Evolutionary conservation across 106 monocot species (phyloP).

Genomic region (Xerophyta viscosa): DNA sequence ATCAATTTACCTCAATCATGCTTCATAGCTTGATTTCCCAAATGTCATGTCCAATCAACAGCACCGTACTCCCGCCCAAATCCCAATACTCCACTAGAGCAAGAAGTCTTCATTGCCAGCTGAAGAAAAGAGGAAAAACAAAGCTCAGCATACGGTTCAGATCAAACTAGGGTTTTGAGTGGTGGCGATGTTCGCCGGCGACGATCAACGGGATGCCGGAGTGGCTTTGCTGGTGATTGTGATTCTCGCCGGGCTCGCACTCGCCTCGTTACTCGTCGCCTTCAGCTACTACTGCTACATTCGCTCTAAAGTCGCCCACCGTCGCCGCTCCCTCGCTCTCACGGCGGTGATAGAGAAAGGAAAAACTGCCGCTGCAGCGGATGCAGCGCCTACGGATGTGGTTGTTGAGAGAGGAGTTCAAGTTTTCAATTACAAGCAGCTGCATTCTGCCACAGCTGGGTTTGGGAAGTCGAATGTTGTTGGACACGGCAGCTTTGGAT

Average conservation of each 20-base stretch:
- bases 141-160: no score
- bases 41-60: not conserved
- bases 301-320: slow-evolving; percentile 69
- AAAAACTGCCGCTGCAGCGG: slow-evolving; percentile 5
- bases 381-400: not conserved
- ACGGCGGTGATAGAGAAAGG: not conserved
- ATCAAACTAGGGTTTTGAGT: slow-evolving; percentile 11
- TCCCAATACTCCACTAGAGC: not conserved
- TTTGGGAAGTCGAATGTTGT: slow-evolving; percentile 69
- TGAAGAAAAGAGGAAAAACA: no score
- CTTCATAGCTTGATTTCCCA: no score
- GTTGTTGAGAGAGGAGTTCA: slow-evolving; percentile 39
- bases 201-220: slow-evolving; percentile 32
- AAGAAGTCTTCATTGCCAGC: not conserved
- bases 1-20: no score
- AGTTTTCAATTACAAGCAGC: slow-evolving; percentile 80
- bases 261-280: slow-evolving; percentile 64
- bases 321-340: slow-evolving; percentile 7
- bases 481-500: slow-evolving; percentile 91
- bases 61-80: not conserved
- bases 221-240: slow-evolving; percentile 59
- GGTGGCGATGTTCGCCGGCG: slow-evolving; percentile 12
- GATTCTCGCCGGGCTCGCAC: slow-evolving; percentile 60
- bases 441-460: slow-evolving; percentile 75
- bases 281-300: slow-evolving; percentile 98